Conservation (phyloP, 2,329 filamentous ascomycete genomes). For the Diaporthe sp. region DNA sequence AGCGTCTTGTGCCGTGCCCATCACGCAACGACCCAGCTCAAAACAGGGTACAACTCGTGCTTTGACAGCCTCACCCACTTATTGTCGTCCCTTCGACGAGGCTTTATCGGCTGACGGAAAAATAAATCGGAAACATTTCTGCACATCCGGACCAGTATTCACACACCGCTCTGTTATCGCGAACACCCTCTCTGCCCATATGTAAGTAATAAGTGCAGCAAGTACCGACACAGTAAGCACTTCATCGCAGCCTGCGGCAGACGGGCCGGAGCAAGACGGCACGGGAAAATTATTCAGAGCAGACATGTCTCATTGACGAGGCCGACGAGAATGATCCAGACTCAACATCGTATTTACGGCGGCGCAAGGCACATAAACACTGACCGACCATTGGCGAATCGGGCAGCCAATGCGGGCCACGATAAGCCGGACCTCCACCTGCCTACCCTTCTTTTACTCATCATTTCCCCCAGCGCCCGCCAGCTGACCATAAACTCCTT, state of each 20-base stretch:
- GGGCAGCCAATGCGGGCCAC: constrained; percentile 17
- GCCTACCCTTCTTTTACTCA: not conserved
- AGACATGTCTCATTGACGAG: constrained; percentile 8
- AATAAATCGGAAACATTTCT: not conserved
- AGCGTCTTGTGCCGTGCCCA: not conserved
- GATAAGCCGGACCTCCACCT: constrained; percentile 16
- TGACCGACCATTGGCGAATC: not conserved
- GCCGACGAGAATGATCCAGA: not conserved
- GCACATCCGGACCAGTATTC: not conserved
- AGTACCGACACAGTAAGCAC: not conserved
- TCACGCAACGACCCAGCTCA: not conserved
- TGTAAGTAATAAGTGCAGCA: not conserved
- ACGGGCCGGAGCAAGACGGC: not conserved
- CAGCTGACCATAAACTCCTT: constrained; percentile 34
- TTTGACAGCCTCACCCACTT: not conserved
- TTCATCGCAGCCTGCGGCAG: not conserved
- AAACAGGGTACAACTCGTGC: not conserved
- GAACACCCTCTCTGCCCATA: too few species aligned
- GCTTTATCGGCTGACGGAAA: not conserved
- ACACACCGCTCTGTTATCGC: not conserved
- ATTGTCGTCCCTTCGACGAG: not conserved
- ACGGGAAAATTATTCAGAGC: not conserved
- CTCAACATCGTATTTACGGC: not conserved
- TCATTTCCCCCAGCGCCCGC: not conserved
- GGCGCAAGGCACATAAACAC: not conserved